phyloP scores from a whole-genome alignment of 1,139 yeast species.

The Yamadazyma siamensis region DNA sequence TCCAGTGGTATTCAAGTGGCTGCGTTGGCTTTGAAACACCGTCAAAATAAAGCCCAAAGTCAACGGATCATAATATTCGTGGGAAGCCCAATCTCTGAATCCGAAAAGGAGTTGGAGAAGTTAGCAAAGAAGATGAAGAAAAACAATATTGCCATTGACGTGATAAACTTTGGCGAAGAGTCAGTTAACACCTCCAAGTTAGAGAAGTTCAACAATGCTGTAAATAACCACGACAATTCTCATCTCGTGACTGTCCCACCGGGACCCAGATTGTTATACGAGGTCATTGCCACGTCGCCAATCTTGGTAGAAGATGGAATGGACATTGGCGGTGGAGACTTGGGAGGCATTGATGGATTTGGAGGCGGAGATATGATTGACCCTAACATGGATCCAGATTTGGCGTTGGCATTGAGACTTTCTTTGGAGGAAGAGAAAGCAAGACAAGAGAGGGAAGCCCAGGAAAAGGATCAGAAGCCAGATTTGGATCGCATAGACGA shows the following conservation, averaged over 20 bases:
- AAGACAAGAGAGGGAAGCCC: constrained; percentile 64
- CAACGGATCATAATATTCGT: constrained; percentile 90
- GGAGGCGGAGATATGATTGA: constrained; percentile 64
- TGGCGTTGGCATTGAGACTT: constrained; percentile 88
- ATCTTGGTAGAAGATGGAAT: constrained; percentile 59
- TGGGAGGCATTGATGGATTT: constrained; percentile 42
- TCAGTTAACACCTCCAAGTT: constrained; percentile 71
- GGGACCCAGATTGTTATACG: constrained; percentile 77
- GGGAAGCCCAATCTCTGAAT: constrained; percentile 78
- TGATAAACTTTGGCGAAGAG: constrained; percentile 91
- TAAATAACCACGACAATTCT: constrained; percentile 71
- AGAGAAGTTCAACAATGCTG: constrained; percentile 75
- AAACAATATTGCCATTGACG: constrained; percentile 86
- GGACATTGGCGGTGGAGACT: constrained; percentile 42
- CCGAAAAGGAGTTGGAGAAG: constrained; percentile 70
- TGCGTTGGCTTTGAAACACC: constrained; percentile 92
- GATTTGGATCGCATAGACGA: constrained; percentile 35
- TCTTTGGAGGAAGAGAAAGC: constrained; percentile 81
- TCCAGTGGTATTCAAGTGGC: constrained; percentile 92
- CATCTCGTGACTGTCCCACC: constrained; percentile 88
- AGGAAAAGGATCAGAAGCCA: constrained; percentile 22
- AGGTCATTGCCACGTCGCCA: constrained; percentile 67
- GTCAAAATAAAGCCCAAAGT: constrained; percentile 89
- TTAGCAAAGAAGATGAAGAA: constrained; percentile 93
- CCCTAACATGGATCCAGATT: constrained; percentile 94